Evolutionary conservation across 257 asterid species (phyloP).

Genomic region (Nicotiana attenuata): DNA sequence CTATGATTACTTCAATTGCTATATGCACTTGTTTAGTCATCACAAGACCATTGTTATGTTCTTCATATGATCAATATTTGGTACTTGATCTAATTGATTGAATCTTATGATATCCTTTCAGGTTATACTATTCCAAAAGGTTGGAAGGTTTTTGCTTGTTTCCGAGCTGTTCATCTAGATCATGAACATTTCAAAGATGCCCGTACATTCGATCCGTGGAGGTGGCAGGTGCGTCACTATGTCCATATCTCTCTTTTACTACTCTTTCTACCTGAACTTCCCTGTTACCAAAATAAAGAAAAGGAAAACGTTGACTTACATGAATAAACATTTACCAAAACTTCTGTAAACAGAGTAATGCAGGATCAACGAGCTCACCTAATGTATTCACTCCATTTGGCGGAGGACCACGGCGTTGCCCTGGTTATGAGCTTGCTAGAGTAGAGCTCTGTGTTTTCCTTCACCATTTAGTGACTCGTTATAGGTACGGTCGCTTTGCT

Average conservation of each 20-base stretch:
- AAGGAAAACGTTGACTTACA: background rate
- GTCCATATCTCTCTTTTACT: background rate
- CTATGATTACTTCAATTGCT: background rate
- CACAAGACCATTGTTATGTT: background rate
- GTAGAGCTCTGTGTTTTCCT: slow-evolving; percentile 93
- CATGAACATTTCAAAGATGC: slow-evolving; percentile 77
- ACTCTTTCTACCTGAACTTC: background rate
- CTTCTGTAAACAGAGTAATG: slow-evolving; percentile 22
- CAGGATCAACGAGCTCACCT: slow-evolving; percentile 27
- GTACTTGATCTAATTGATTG: background rate
- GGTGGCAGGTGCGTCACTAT: slow-evolving; percentile 67
- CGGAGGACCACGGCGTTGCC: slow-evolving; percentile 98
- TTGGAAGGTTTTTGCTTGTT: slow-evolving; percentile 77
- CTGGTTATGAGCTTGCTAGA: slow-evolving; percentile 92
- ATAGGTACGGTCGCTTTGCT: slow-evolving; percentile 38
- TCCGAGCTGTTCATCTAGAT: slow-evolving; percentile 88
- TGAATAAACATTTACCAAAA: background rate
- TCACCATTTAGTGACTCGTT: slow-evolving; percentile 79
- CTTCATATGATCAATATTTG: background rate
- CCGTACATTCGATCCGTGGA: slow-evolving; percentile 90
- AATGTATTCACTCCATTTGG: slow-evolving; percentile 77
- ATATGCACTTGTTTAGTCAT: background rate
- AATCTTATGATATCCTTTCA: slow-evolving; percentile 1
- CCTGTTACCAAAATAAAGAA: background rate
- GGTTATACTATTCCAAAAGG: slow-evolving; percentile 92